phyloP scores from a whole-genome alignment of 73 alveolate species.

The Breviolum minutum region DNA sequence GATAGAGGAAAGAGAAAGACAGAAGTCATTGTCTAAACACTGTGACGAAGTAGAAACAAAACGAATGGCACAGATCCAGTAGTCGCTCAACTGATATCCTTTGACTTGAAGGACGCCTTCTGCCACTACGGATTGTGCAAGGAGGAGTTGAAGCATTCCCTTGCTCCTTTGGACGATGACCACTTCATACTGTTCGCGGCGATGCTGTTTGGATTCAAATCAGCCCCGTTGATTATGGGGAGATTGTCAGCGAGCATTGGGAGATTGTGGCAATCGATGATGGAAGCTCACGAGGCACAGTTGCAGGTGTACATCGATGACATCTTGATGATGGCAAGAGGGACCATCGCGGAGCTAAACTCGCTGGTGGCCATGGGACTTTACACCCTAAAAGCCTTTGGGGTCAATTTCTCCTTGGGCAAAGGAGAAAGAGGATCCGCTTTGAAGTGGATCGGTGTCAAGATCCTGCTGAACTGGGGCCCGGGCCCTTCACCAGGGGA shows the following conservation, averaged over 20 bases:
- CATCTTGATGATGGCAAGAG: background rate
- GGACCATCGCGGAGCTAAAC: background rate
- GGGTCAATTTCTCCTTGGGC: background rate
- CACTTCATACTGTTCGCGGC: too few relatives aligned
- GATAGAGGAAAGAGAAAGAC: too few relatives aligned
- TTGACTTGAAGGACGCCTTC: background rate
- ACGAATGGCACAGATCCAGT: too few relatives aligned
- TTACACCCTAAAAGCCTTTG: background rate
- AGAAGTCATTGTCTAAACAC: too few relatives aligned
- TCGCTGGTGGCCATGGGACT: background rate
- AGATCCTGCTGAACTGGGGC: background rate
- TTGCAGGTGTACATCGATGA: too few relatives aligned
- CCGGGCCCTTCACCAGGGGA: background rate
- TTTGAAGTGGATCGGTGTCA: too few relatives aligned
- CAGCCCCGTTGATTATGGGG: background rate
- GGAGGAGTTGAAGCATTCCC: background rate
- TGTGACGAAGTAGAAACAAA: too few relatives aligned
- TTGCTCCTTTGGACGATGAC: too few relatives aligned
- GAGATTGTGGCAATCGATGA: background rate
- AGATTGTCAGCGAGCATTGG: background rate
- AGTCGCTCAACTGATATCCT: too few relatives aligned
- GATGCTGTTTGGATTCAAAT: too few relatives aligned
- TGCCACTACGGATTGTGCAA: background rate
- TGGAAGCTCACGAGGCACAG: too few relatives aligned
- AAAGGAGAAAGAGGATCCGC: slow-evolving; percentile 11